phyloP scores from a whole-genome alignment of 257 asterid genomes.

The Penstemon newberryi region DNA sequence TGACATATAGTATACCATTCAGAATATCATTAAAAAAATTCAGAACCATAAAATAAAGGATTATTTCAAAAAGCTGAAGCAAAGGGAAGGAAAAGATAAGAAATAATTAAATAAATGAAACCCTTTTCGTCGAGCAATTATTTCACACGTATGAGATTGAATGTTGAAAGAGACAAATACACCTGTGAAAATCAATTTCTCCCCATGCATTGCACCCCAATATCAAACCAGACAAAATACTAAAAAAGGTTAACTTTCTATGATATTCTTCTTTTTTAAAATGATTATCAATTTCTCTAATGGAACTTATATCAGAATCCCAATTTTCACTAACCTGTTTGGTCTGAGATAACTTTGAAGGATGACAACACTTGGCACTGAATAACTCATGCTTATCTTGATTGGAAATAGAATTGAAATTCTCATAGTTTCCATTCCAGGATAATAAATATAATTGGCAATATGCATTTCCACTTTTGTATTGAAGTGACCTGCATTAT shows the following conservation, averaged over 20 bases:
- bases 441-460: too few species aligned
- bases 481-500: too few species aligned
- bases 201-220: constrained; percentile 11
- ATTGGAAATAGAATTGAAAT: constrained; percentile 13
- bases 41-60: constrained; percentile 8
- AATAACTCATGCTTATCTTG: constrained; percentile 17
- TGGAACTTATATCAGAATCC: constrained; percentile 27
- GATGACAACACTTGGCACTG: constrained; percentile 28
- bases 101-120: constrained; percentile 13
- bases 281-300: not conserved
- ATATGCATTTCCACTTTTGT: too few species aligned
- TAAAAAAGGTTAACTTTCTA: constrained; percentile 6
- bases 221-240: constrained; percentile 14
- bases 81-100: constrained; percentile 23
- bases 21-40: constrained; percentile 22
- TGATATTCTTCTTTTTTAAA: not conserved
- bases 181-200: constrained; percentile 4
- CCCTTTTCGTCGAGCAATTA: constrained; percentile 13
- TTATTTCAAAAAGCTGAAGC: constrained; percentile 22
- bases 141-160: constrained; percentile 10
- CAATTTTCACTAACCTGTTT: constrained; percentile 5
- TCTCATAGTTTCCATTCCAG: not conserved
- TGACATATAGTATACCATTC: constrained; percentile 16
- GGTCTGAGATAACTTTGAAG: constrained; percentile 20
- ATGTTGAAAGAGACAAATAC: constrained; percentile 23